Base-by-base conservation (phyloP, 179 eudicot genomes). In the Silene coronaria region DNA sequence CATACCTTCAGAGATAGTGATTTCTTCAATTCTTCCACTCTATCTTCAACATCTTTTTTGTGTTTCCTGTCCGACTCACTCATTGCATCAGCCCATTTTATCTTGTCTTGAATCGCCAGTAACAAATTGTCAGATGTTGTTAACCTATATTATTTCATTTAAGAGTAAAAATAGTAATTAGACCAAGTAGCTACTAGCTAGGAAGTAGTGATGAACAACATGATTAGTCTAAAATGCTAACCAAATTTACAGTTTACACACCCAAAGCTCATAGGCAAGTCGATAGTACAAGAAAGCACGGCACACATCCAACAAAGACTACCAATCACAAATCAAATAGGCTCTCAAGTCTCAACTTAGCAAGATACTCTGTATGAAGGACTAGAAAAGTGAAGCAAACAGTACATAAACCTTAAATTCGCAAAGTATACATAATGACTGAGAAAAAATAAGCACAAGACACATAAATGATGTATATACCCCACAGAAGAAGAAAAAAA, bases 1-100 rank as follows among this genome's bases (percentile, higher is more conserved):
- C 80, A 85, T 91, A 95, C 99, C 99, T 95, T 95, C 78, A 75
- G 70, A 68, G 96, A 80, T 65, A 89, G 70, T 10, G 90, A 80
- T 83, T 89, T 94, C 87, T 89, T 95, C 38, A 84, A 84, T 63
- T 92, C 95, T 48, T 92, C 99, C 74, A 83, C 84, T 78, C 69
- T 89, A 23, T 92, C 99, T 73, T 89, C 93, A 46, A 87, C 84
- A 77, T 95, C 99, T 79, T 87, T 95, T 72, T 75, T 87, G 84
- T 92, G 97, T 79, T 89, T 92, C 87, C 82, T 88, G 85, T 95
- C 95, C 81, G 85, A 67, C 84, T 90, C 96, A 76, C 91, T 84
- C 99, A 92, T 92, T 75, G 82, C 76, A 83, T 92, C 97, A 46
- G 97, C 99, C 99, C 99, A 95, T 73, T 86, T 95, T 72, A 95